phyloP scores from a whole-genome alignment of 495 filamentous ascomycete species.

The Choiromyces venosus region DNA sequence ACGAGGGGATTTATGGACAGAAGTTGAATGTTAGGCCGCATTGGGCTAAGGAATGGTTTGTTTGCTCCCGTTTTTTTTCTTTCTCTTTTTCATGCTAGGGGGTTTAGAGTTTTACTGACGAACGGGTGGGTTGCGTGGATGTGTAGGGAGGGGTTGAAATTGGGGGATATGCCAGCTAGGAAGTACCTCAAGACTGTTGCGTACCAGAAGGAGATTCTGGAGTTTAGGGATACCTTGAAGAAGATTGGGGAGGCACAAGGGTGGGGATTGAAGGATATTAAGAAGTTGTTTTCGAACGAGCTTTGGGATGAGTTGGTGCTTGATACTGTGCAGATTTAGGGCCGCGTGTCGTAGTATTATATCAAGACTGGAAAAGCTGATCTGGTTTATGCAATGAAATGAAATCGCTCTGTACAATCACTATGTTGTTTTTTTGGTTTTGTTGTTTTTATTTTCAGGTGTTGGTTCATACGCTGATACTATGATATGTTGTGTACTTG shows the following conservation, averaged over 20 bases:
- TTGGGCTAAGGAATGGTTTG: conserved; percentile 55
- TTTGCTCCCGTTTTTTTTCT: neutral
- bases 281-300: conserved; percentile 24
- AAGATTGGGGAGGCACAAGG: conserved; percentile 49
- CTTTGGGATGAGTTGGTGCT: neutral
- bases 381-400: neutral
- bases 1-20: conserved; percentile 40
- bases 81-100: neutral
- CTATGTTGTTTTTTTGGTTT: neutral
- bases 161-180: conserved; percentile 39
- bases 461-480: neutral
- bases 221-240: conserved; percentile 45
- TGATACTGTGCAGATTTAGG: neutral
- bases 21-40: conserved; percentile 49
- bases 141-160: conserved; percentile 36
- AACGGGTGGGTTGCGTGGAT: neutral
- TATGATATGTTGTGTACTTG: neutral
- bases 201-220: conserved; percentile 47
- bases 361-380: neutral
- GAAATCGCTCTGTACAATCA: neutral
- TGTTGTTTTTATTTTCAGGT: neutral
- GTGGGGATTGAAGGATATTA: conserved; percentile 47
- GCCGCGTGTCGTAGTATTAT: neutral
- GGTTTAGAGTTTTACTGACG: neutral
- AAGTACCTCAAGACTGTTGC: conserved; percentile 46